phyloP scores from a whole-genome alignment of 768 basidiomycete genomes.

The Astraeus odoratus region DNA sequence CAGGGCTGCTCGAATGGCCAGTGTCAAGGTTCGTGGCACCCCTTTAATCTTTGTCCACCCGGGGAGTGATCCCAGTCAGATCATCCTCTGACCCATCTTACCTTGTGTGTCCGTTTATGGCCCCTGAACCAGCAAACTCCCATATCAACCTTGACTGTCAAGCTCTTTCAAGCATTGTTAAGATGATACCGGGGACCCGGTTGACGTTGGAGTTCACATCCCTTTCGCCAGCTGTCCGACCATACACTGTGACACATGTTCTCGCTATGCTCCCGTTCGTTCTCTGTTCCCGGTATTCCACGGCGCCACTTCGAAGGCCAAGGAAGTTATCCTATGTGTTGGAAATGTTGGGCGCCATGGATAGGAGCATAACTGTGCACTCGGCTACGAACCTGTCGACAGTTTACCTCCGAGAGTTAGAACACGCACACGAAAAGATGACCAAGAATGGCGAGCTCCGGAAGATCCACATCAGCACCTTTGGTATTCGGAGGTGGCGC shows the following conservation, averaged over 20 bases:
- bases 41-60: not conserved
- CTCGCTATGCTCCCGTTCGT: constrained; percentile 41
- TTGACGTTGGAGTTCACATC: constrained; percentile 32
- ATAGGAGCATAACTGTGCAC: constrained; percentile 25
- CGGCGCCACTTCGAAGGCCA: constrained; percentile 29
- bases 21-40: not conserved
- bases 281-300: constrained; percentile 12
- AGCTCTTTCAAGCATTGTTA: constrained; percentile 8
- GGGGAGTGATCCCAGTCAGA: not conserved
- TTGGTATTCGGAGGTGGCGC: constrained; percentile 36
- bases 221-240: constrained; percentile 29
- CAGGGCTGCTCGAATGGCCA: not conserved
- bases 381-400: constrained; percentile 35
- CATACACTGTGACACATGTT: constrained; percentile 31
- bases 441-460: constrained; percentile 10
- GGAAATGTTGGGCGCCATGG: constrained; percentile 23
- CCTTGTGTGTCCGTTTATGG: constrained; percentile 6
- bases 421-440: constrained; percentile 4
- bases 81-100: constrained; percentile 8
- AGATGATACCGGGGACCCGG: constrained; percentile 13
- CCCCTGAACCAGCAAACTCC: constrained; percentile 3
- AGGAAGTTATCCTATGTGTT: constrained; percentile 32
- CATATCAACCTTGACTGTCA: constrained; percentile 19
- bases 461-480: constrained; percentile 7
- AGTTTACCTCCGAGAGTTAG: constrained; percentile 19